phyloP scores from a whole-genome alignment of 2,329 filamentous ascomycete genomes.

The Aspergillus pseudoviridinutans region DNA sequence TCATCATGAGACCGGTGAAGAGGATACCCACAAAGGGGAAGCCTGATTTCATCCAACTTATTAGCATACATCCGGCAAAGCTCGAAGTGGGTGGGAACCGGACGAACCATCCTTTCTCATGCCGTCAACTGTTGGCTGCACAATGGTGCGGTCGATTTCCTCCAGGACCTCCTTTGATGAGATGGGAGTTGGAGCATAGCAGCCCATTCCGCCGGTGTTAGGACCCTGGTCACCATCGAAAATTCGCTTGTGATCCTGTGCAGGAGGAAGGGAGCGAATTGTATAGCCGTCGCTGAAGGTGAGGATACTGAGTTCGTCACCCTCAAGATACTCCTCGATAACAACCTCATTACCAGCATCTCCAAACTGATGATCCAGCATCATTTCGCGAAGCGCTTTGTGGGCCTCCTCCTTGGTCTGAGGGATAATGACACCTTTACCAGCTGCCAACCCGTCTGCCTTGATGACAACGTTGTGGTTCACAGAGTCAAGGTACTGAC shows the following conservation, averaged over 20 bases:
- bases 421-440: conserved; percentile 93
- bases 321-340: conserved; percentile 88
- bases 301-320: conserved; percentile 87
- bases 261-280: conserved; percentile 77
- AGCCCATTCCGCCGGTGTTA: conserved; percentile 97
- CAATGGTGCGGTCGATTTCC: conserved; percentile 71
- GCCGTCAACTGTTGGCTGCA: conserved; percentile 85
- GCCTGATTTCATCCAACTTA: conserved; percentile 15
- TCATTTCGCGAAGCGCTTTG: conserved; percentile 78
- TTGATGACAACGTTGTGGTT: conserved; percentile 84
- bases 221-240: conserved; percentile 85
- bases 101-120: conserved; percentile 71
- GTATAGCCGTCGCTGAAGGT: conserved; percentile 88
- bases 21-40: conserved; percentile 44
- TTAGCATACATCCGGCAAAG: conserved; percentile 50
- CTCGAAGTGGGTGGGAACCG: conserved; percentile 63
- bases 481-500: conserved; percentile 68
- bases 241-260: conserved; percentile 95
- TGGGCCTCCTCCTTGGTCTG: conserved; percentile 77
- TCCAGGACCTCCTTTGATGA: conserved; percentile 71
- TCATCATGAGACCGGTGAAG: conserved; percentile 80
- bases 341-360: conserved; percentile 85
- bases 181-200: conserved; percentile 86
- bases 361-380: conserved; percentile 84
- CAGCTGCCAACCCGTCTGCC: conserved; percentile 83